These are phyloP conservation scores for Chrysanthemum makinoi DNA, from an alignment of 129 eudicot species.

Conservation along the genomic window DNA sequence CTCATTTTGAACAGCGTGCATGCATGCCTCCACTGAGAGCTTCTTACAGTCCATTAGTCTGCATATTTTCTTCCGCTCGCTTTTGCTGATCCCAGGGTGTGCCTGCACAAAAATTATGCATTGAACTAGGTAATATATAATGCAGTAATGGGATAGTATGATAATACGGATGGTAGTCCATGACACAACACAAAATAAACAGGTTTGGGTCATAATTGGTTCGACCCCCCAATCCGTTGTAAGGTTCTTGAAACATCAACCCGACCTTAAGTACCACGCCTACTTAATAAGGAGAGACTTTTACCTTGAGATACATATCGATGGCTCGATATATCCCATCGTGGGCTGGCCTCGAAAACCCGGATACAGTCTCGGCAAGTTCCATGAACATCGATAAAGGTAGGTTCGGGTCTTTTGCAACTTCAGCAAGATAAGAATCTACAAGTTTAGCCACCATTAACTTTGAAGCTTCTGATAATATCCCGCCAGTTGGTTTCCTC, in stretches of 20 bases:
- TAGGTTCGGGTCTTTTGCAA: conserved; percentile 63
- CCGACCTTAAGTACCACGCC: too few species aligned
- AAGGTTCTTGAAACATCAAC: too few species aligned
- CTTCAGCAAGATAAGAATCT: conserved; percentile 78
- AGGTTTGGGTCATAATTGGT: too few species aligned
- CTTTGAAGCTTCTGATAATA: conserved; percentile 42
- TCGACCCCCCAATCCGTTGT: too few species aligned
- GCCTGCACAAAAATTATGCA: conserved; percentile 41
- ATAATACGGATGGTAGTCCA: too few species aligned
- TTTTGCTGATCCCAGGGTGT: conserved; percentile 75
- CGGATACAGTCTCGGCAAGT: conserved; percentile 62
- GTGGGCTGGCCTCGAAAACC: conserved; percentile 58
- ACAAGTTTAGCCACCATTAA: conserved; percentile 74
- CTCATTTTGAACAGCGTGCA: conserved; percentile 43
- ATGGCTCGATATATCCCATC: conserved; percentile 90
- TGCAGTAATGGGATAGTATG: too few species aligned
- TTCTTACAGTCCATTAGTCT: conserved; percentile 66
- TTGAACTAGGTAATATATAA: too few species aligned
- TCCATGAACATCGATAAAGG: conserved; percentile 45
- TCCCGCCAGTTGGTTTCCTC: conserved; percentile 32
- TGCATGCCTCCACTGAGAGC: conserved; percentile 43
- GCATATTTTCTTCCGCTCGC: conserved; percentile 71
- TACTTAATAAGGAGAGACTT: not conserved
- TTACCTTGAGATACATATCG: conserved; percentile 89
- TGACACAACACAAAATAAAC: not conserved